Base-by-base conservation (phyloP, 768 basidiomycete species). In the Tephrocybe sp. region DNA sequence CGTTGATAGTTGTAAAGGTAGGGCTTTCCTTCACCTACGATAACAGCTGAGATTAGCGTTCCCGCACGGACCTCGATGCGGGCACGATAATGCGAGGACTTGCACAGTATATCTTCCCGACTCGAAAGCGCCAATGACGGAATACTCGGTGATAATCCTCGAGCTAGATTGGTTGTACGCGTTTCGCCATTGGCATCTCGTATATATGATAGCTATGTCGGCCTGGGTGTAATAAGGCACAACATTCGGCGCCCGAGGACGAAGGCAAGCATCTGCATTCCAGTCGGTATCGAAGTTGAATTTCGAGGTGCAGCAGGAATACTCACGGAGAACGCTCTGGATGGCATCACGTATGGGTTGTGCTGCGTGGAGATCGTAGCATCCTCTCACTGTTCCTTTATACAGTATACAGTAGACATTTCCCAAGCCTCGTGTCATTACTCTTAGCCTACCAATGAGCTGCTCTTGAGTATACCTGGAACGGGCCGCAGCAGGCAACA, bases 81-180 rank as follows among this genome's bases (percentile, higher is more conserved):
- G 47, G 47, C 19, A 48, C 46, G 18, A 47, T 38, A 11, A 3
- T 19, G 2, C 19, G 18, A 9, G 38, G 37, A 11, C 19, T 16
- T 9, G 27, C 18, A 28, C 30, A 18, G n/a, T 15, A 11, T 3
- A 30, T 34, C 27, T 18, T 41, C 1, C 47, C 47, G 1, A 13
- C 24, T 48, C 47, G 47, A 48, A 48, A 18, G 27, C 9, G 15
- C 39, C 47, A 25, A 19, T 5, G 16, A 48, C n/a, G 16, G 27
- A 13, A 16, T 40, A 40, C 22, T 48, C 47, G 1, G 38, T n/a
- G 9, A 48, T 47, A 19, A 19, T n/a, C 2, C 36, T 37, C 15
- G 36, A 30, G 19, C 38, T 30, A 15, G 47, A 28, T 18, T 48
- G 47, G 22, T 32, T 40, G 38, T 40, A 48, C 47, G 47, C 11